Conservation (phyloP, 352 stramenopile genomes). For the Globisporangium echinulatum region DNA sequence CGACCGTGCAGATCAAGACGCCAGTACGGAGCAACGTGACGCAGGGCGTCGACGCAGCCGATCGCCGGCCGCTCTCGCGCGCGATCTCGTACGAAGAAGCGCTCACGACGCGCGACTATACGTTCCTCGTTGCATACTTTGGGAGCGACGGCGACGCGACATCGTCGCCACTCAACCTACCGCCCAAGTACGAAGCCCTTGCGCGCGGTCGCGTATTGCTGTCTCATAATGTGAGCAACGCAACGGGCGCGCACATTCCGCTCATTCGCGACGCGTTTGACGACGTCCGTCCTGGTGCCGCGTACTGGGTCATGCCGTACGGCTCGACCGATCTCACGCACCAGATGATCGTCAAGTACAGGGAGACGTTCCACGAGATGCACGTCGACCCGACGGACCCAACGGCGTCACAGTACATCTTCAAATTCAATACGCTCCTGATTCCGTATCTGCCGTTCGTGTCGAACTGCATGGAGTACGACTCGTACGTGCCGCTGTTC, state of each 20-base stretch:
- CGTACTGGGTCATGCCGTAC: slow-evolving; percentile 73
- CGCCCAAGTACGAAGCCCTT: slow-evolving; percentile 90
- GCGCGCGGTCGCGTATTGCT: slow-evolving; percentile 92
- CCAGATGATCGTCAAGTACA: slow-evolving; percentile 89
- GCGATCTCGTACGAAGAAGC: slow-evolving; percentile 83
- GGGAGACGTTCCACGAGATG: slow-evolving; percentile 94
- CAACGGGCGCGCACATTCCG: slow-evolving; percentile 46
- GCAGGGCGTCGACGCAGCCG: slow-evolving; percentile 45
- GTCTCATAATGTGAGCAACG: slow-evolving; percentile 88
- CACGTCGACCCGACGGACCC: slow-evolving; percentile 44
- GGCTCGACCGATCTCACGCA: slow-evolving; percentile 69
- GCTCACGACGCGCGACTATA: slow-evolving; percentile 78
- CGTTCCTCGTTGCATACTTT: slow-evolving; percentile 88
- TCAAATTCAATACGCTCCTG: slow-evolving; percentile 78
- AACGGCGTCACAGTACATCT: slow-evolving; percentile 42
- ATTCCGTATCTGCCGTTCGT: slow-evolving; percentile 96
- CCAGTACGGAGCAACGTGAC: slow-evolving; percentile 69
- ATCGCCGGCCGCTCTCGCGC: slow-evolving; percentile 66
- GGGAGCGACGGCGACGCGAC: slow-evolving; percentile 51
- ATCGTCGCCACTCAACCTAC: slow-evolving; percentile 90
- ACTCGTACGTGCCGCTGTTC: slow-evolving; percentile 93
- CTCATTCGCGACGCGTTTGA: slow-evolving; percentile 71
- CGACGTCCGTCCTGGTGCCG: slow-evolving; percentile 41
- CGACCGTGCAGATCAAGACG: slow-evolving; percentile 76
- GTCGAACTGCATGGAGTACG: slow-evolving; percentile 94